These are phyloP conservation scores for Hypoxylon sp. DNA, from an alignment of 2,329 filamentous ascomycete species.

Conservation along the genomic window DNA sequence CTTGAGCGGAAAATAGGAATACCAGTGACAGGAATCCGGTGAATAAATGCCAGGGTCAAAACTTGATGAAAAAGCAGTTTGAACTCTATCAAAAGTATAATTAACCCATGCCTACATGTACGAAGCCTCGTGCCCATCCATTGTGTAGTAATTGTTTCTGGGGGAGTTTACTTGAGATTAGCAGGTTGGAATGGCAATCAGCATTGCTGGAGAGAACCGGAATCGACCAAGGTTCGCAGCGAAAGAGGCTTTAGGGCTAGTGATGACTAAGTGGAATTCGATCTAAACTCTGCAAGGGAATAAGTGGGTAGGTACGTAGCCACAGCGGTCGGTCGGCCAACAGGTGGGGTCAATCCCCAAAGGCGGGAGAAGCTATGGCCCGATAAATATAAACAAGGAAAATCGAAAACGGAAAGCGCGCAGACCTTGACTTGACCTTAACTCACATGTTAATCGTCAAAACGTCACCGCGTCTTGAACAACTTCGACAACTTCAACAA, in stretches of 20 bases:
- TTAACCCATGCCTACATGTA: neutral
- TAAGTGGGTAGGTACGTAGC: constrained; percentile 17
- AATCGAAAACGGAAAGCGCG: constrained; percentile 34
- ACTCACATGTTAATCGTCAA: constrained; percentile 23
- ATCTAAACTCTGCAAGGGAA: neutral
- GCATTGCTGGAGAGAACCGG: neutral
- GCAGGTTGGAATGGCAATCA: neutral
- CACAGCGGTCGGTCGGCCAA: constrained; percentile 39
- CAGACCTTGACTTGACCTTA: constrained; percentile 24
- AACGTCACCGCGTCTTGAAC: constrained; percentile 31
- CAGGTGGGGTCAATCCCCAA: constrained; percentile 18
- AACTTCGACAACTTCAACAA: constrained; percentile 28
- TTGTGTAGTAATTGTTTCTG: neutral
- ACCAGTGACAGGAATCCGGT: neutral
- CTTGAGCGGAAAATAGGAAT: neutral
- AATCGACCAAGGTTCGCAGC: neutral
- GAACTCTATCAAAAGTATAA: neutral
- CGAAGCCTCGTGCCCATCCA: neutral
- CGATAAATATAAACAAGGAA: constrained; percentile 46
- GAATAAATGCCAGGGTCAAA: neutral
- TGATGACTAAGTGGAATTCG: constrained; percentile 9
- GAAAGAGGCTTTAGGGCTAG: neutral
- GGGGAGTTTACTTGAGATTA: neutral
- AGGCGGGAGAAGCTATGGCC: constrained; percentile 39
- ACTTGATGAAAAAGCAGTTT: neutral